These are phyloP conservation scores for Gymnopus androsaceus DNA, from an alignment of 1,284 basidiomycete genomes.

Conservation along the genomic window DNA sequence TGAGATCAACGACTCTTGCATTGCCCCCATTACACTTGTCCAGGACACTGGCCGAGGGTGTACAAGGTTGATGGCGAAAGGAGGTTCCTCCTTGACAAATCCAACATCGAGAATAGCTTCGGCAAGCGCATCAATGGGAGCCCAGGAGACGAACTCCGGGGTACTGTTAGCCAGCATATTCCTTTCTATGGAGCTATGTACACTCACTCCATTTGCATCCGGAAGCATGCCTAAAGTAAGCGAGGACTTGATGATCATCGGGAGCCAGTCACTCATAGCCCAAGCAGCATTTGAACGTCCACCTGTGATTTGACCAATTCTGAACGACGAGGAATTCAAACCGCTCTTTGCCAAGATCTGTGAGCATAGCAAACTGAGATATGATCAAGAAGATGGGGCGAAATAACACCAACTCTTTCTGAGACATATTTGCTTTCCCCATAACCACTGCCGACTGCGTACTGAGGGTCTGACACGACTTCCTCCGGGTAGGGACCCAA, in stretches of 20 bases:
- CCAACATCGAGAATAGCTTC: slow-evolving; percentile 33
- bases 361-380: not conserved
- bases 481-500: slow-evolving; percentile 15
- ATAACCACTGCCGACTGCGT: slow-evolving; percentile 20
- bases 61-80: slow-evolving; percentile 34
- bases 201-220: slow-evolving; percentile 1
- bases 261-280: slow-evolving; percentile 12
- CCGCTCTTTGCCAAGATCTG: slow-evolving; percentile 10
- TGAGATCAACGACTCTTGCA: slow-evolving; percentile 26
- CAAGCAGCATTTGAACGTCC: slow-evolving; percentile 9
- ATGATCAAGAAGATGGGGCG: not conserved
- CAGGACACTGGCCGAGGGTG: slow-evolving; percentile 38
- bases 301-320: slow-evolving; percentile 11
- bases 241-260: slow-evolving; percentile 16
- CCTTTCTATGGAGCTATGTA: no score
- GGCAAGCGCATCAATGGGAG: slow-evolving; percentile 33
- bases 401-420: slow-evolving; percentile 18
- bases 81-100: slow-evolving; percentile 18
- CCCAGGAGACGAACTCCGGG: slow-evolving; percentile 33
- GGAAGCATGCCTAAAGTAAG: slow-evolving; percentile 22
- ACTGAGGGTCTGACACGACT: slow-evolving; percentile 6
- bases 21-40: slow-evolving; percentile 26
- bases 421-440: slow-evolving; percentile 26
- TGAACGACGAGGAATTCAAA: not conserved
- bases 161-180: not conserved